phyloP scores from a whole-genome alignment of 176 grass and related monocot genomes.

The Rhynchospora breviuscula region DNA sequence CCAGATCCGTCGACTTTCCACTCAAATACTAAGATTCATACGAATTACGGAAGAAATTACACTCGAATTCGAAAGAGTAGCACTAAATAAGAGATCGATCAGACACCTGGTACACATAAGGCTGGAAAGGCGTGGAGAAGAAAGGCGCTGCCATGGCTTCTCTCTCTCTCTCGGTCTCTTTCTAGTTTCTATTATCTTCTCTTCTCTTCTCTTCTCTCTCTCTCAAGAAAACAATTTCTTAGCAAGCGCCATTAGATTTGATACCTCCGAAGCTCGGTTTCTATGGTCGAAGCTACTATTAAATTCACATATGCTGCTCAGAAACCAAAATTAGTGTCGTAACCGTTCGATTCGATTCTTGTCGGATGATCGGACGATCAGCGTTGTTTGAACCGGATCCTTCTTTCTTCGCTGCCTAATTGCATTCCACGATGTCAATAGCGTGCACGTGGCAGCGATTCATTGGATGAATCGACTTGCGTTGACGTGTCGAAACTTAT shows the following conservation, averaged over 20 bases:
- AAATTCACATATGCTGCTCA: background rate
- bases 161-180: background rate
- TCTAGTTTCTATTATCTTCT: background rate
- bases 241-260: background rate
- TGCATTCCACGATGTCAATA: background rate
- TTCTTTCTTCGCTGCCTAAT: background rate
- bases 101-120: constrained; percentile 87
- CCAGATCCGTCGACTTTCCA: constrained; percentile 5
- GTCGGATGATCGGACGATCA: background rate
- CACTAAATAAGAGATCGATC: background rate
- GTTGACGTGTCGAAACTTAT: constrained; percentile 19
- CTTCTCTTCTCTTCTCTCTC: background rate
- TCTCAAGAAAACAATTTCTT: background rate
- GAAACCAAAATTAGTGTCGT: background rate
- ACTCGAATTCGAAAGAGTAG: background rate
- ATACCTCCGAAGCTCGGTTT: background rate
- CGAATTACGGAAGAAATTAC: background rate
- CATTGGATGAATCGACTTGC: background rate
- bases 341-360: background rate
- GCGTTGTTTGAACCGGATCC: background rate
- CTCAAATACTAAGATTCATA: background rate
- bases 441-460: background rate
- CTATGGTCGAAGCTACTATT: background rate
- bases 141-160: constrained; percentile 88
- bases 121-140: constrained; percentile 81